These are phyloP conservation scores for Mycosphaerella sp. DNA, from an alignment of 2,329 filamentous ascomycete genomes.

Conservation along the genomic window DNA sequence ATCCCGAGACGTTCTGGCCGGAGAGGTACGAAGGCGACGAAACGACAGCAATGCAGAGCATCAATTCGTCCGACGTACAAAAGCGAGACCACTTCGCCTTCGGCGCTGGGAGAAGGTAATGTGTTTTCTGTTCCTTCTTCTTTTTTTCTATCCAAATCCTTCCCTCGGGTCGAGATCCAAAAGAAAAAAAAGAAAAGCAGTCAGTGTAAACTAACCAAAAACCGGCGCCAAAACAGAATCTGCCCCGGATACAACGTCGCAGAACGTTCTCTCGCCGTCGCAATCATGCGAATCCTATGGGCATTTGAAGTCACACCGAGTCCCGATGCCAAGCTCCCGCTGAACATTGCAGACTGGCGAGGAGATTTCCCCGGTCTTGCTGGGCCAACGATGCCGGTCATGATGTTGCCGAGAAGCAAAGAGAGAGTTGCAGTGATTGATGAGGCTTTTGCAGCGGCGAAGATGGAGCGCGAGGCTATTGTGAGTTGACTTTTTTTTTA, in stretches of 20 bases:
- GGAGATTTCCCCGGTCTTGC: conserved; percentile 9
- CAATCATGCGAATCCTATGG: conserved; percentile 33
- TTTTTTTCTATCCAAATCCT: no score
- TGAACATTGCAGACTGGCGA: conserved; percentile 9
- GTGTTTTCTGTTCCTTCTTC: no score
- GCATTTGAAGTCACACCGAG: conserved; percentile 29
- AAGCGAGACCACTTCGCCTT: conserved; percentile 34
- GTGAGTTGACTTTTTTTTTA: no score
- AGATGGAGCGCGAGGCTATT: no score
- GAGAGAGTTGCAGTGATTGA: not conserved
- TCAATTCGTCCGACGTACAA: conserved; percentile 4
- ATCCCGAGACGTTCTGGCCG: conserved; percentile 8
- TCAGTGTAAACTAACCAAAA: no score
- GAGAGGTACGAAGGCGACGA: conserved; percentile 7
- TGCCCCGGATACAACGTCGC: conserved; percentile 36
- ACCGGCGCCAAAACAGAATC: conserved; percentile 15
- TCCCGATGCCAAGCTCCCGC: conserved; percentile 18
- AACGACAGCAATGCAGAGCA: conserved; percentile 6
- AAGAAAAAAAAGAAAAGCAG: no score
- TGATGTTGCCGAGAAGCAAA: conserved; percentile 2
- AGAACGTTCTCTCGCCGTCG: conserved; percentile 33
- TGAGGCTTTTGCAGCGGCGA: not conserved
- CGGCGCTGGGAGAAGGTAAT: conserved; percentile 28
- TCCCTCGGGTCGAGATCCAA: no score
- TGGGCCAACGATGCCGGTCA: conserved; percentile 1